These are phyloP conservation scores for Pseudoscleropodium purum DNA, from an alignment of 225 moss, liverwort and hornwort genomes.

Conservation along the genomic window DNA sequence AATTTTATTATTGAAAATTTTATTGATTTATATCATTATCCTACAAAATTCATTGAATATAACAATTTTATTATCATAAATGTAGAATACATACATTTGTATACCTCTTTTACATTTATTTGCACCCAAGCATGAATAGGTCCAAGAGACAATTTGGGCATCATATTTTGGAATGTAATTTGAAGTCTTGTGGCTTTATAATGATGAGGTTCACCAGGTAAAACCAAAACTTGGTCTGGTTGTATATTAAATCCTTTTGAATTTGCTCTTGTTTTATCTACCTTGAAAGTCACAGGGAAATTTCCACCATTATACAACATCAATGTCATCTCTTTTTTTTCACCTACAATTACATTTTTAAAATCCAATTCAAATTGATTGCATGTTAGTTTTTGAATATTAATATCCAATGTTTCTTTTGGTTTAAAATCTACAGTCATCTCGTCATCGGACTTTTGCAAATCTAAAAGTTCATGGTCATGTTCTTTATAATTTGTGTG, in stretches of 20 bases:
- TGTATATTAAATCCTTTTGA: slow-evolving; percentile 76
- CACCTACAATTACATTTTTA: slow-evolving; percentile 49
- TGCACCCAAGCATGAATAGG: slow-evolving; percentile 60
- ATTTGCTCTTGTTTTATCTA: slow-evolving; percentile 71
- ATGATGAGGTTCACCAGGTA: slow-evolving; percentile 39
- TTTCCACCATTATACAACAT: slow-evolving; percentile 48
- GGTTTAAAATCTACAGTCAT: background rate
- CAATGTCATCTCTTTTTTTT: slow-evolving; percentile 46
- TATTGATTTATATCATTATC: background rate
- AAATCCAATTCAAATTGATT: slow-evolving; percentile 77
- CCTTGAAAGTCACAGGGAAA: slow-evolving; percentile 57
- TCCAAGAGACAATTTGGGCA: slow-evolving; percentile 62
- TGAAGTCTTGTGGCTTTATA: slow-evolving; percentile 29
- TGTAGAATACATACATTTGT: background rate
- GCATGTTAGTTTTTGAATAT: slow-evolving; percentile 55
- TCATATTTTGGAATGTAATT: slow-evolving; percentile 51
- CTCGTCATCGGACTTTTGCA: background rate
- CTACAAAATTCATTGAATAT: background rate
- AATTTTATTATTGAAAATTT: background rate
- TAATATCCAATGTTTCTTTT: slow-evolving; percentile 24
- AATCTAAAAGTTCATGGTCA: background rate
- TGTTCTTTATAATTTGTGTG: background rate
- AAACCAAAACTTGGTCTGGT: slow-evolving; percentile 46
- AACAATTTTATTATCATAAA: background rate
- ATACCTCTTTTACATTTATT: slow-evolving; percentile 76